Evolutionary conservation across 2,329 filamentous ascomycete species (phyloP).

Genomic region (Pyrenophora graminea): DNA sequence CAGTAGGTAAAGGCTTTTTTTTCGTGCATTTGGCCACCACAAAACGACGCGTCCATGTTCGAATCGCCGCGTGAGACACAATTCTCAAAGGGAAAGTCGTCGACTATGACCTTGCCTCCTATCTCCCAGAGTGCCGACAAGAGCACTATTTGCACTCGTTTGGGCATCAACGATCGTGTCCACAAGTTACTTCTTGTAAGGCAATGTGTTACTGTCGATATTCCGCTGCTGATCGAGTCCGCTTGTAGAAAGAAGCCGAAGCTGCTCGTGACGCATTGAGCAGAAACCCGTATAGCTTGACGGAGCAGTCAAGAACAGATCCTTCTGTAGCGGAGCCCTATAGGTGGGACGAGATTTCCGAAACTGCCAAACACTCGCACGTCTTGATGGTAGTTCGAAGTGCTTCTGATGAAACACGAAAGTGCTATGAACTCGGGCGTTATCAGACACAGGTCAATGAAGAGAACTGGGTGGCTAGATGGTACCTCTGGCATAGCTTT

Average conservation of each 20-base stretch:
- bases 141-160: conserved; percentile 48
- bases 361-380: conserved; percentile 53
- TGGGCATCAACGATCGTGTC: conserved; percentile 48
- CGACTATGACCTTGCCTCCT: conserved; percentile 24
- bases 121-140: conserved; percentile 54
- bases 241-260: conserved; percentile 49
- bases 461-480: conserved; percentile 57
- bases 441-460: conserved; percentile 49
- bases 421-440: conserved; percentile 50
- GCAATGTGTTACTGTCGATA: background rate
- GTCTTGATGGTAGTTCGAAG: conserved; percentile 49
- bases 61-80: conserved; percentile 1
- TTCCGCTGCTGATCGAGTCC: conserved; percentile 7
- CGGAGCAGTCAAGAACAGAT: conserved; percentile 41
- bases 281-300: conserved; percentile 45
- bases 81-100: background rate
- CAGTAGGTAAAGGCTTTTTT: background rate
- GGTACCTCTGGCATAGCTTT: conserved; percentile 58
- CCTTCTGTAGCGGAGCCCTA: conserved; percentile 46
- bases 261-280: conserved; percentile 50
- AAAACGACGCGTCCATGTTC: background rate
- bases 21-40: background rate
- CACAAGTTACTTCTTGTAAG: conserved; percentile 54
- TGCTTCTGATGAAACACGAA: conserved; percentile 46
- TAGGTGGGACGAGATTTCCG: conserved; percentile 54